Conservation (phyloP, 345 rosid species). For the Murraya paniculata region DNA sequence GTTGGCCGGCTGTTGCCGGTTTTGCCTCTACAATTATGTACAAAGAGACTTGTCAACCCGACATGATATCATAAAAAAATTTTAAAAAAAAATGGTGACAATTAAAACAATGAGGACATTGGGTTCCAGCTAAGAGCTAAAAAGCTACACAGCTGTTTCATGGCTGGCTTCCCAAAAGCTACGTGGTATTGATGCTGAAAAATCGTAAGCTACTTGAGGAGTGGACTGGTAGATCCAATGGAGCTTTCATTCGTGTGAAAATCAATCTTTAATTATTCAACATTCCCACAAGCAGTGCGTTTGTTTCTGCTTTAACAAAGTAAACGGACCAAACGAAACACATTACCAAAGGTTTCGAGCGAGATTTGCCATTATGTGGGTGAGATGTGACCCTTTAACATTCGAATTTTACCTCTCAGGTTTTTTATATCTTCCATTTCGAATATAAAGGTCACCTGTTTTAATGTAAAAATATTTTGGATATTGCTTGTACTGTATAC, state of each 20-base stretch:
- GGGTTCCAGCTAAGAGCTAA: background rate
- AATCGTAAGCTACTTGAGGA: background rate
- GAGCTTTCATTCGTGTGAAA: background rate
- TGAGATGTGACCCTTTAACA: background rate
- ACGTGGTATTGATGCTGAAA: background rate
- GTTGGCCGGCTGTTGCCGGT: background rate
- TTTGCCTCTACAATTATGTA: background rate
- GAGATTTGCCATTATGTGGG: background rate
- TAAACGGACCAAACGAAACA: background rate
- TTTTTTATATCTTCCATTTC: background rate
- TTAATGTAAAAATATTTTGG: too few relatives aligned
- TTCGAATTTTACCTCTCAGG: too few relatives aligned
- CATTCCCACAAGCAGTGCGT: background rate
- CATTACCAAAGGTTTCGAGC: background rate
- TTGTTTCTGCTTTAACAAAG: background rate
- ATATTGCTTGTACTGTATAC: too few relatives aligned
- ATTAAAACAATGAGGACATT: background rate
- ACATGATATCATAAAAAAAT: too few relatives aligned
- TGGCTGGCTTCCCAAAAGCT: slow-evolving; percentile 5
- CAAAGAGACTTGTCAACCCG: too few relatives aligned
- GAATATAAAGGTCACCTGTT: too few relatives aligned
- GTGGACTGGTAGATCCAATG: background rate
- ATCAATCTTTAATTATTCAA: background rate
- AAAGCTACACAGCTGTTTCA: background rate
- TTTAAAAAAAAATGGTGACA: background rate